Conservation (phyloP, 768 basidiomycete genomes). For the Tylopilus rubrobrunneus region DNA sequence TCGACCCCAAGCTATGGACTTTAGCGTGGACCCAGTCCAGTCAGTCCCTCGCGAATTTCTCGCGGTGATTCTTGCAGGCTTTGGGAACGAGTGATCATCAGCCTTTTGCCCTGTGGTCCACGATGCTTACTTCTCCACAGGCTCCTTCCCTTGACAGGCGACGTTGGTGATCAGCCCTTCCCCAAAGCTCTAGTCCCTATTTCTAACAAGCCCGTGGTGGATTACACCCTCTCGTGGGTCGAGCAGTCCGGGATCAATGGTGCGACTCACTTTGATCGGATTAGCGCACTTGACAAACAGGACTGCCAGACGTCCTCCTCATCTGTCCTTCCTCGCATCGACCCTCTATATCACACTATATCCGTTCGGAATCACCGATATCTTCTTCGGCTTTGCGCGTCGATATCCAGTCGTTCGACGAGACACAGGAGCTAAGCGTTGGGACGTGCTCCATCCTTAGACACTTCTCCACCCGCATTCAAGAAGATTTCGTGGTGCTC, state of each 20-base stretch:
- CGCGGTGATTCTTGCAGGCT: constrained; percentile 85
- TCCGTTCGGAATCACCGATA: constrained; percentile 71
- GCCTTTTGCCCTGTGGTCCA: not conserved
- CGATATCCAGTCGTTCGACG: constrained; percentile 78
- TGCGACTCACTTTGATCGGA: constrained; percentile 26
- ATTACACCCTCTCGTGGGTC: constrained; percentile 81
- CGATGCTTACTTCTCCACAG: constrained; percentile 36
- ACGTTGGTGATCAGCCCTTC: constrained; percentile 76
- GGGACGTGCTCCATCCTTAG: constrained; percentile 76
- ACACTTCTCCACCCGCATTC: constrained; percentile 72
- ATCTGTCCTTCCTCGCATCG: constrained; percentile 81
- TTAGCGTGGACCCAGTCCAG: constrained; percentile 51
- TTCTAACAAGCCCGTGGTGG: constrained; percentile 83
- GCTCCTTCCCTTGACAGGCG: constrained; percentile 67
- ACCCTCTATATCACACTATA: constrained; percentile 73
- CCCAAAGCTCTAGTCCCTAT: constrained; percentile 88
- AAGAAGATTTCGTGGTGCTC: constrained; percentile 82
- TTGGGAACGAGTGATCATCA: constrained; percentile 77
- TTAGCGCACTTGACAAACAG: constrained; percentile 7
- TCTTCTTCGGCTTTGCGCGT: constrained; percentile 61
- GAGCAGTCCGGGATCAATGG: constrained; percentile 85
- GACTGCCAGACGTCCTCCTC: constrained; percentile 69
- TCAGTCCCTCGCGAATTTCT: constrained; percentile 73
- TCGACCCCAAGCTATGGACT: constrained; percentile 46
- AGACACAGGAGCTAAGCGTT: constrained; percentile 57